Evolutionary conservation across 345 rosid genomes (phyloP).

Genomic region (rapeseed (Brassica napus)): DNA sequence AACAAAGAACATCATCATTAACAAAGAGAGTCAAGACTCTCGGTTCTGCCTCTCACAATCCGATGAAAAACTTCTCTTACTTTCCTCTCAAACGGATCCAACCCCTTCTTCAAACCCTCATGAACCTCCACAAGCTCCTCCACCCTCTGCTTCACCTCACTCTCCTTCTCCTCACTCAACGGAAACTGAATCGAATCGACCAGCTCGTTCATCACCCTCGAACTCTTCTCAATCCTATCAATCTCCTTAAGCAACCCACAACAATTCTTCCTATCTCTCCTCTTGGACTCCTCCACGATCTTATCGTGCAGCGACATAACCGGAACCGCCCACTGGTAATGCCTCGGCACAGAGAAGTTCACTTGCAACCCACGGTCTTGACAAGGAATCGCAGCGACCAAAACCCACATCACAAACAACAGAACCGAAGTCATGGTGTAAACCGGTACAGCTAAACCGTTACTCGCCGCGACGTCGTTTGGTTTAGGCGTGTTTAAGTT

Average conservation of each 20-base stretch:
- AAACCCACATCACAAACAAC: conserved; percentile 85
- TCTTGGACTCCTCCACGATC: conserved; percentile 79
- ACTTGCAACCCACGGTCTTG: conserved; percentile 93
- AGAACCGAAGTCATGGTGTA: conserved; percentile 70
- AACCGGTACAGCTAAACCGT: conserved; percentile 67
- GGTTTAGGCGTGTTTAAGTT: conserved; percentile 60
- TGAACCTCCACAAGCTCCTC: conserved; percentile 56
- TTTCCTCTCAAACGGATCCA: conserved; percentile 82
- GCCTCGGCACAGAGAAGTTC: conserved; percentile 71
- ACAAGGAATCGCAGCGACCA: conserved; percentile 96
- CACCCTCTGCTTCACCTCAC: conserved; percentile 65
- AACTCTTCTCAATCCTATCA: conserved; percentile 63
- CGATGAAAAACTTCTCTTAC: conserved; percentile 87
- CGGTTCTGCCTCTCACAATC: conserved; percentile 82
- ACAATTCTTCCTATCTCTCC: conserved; percentile 68
- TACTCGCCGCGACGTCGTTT: conserved; percentile 55
- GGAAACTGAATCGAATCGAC: conserved; percentile 76
- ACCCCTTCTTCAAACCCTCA: conserved; percentile 57
- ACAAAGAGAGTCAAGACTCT: conserved; percentile 69
- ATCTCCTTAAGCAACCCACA: conserved; percentile 87
- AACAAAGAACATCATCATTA: background rate
- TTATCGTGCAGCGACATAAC: conserved; percentile 66
- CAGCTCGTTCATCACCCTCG: conserved; percentile 63
- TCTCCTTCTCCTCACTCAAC: conserved; percentile 54
- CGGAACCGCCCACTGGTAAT: conserved; percentile 66